Base-by-base conservation (phyloP, 495 filamentous ascomycete genomes). In the Penicillium mononematosum region DNA sequence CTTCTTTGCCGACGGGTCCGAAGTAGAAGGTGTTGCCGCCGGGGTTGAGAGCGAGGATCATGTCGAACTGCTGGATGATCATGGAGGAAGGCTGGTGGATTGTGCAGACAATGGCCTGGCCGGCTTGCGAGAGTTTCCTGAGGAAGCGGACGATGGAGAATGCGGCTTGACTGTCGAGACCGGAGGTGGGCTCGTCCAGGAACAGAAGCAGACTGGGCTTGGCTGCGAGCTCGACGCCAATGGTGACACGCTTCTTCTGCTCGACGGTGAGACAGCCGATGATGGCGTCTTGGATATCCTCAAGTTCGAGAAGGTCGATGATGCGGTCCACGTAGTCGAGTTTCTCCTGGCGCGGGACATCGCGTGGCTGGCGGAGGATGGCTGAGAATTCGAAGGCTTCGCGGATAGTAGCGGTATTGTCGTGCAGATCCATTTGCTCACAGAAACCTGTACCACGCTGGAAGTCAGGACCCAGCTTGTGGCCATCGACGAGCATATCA, bases 161-260 rank as follows among this genome's bases (percentile, higher is more conserved):
- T 0, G 92, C 92, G 0, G 87, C 87, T 63, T 96, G 90, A 25
- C 85, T 87, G 70, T 97, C 92, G 4, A 97, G 81, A 51, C 92
- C 92, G 49, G 84, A 86, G 5, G 88, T 90, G 1, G 88, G 89
- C 62, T 93, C 89, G 60, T 94, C 90, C 19, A 94, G 75, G 80
- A 94, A 94, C 7, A 94, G 78, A 25, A 95, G 75, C 0, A 92
- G 77, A 22, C 83, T 85, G 0, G 92, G 93, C 65, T 92, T 92
- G 5, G 92, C 91, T 3, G 90, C 92, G 2, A 98, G 74, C 67
- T 98, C 93, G 5, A 98, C 93, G 53, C 89, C 92, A 54, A 98
- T 96, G 2, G 92, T 96, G 3, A 96, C 78, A 32, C 85, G 81
- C 68, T 88, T 88, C 64, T 82, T 80, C 68, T 87, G 83, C 67